phyloP scores from a whole-genome alignment of 495 filamentous ascomycete species.

The Barbatosphaeria neglecta region DNA sequence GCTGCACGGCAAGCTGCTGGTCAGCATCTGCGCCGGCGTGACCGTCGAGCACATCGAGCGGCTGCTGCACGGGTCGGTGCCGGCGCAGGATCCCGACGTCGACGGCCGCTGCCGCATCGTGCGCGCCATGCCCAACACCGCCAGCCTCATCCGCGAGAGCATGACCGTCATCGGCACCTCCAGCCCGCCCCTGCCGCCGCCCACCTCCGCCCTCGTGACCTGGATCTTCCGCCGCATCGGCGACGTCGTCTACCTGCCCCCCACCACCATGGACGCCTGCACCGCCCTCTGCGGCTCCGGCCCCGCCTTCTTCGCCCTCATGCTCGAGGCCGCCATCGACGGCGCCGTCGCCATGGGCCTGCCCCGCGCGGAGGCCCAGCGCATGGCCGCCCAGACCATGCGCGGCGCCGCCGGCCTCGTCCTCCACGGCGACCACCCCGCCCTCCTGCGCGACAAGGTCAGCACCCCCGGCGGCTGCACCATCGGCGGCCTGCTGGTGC shows the following conservation, averaged over 20 bases:
- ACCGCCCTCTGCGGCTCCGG: slow-evolving; percentile 70
- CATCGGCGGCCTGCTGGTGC: slow-evolving; percentile 60
- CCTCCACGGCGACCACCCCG: slow-evolving; percentile 63
- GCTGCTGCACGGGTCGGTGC: slow-evolving; percentile 39
- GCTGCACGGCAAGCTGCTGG: slow-evolving; percentile 64
- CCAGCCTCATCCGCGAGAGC: slow-evolving; percentile 54
- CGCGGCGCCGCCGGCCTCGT: slow-evolving; percentile 63
- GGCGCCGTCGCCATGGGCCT: slow-evolving; percentile 74
- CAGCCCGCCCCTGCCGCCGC: slow-evolving; percentile 40
- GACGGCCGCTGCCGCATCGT: slow-evolving; percentile 47
- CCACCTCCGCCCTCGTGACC: slow-evolving; percentile 44
- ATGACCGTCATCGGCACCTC: slow-evolving; percentile 70
- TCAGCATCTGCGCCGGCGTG: slow-evolving; percentile 79
- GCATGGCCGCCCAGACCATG: slow-evolving; percentile 73
- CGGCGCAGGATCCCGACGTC: slow-evolving; percentile 20
- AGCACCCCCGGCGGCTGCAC: slow-evolving; percentile 73
- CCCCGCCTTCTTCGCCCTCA: slow-evolving; percentile 67
- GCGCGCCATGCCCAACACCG: slow-evolving; percentile 72
- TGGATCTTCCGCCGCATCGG: slow-evolving; percentile 73
- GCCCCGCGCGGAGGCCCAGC: slow-evolving; percentile 61
- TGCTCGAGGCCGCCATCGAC: slow-evolving; percentile 66
- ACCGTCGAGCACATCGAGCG: slow-evolving; percentile 49
- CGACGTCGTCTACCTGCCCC: slow-evolving; percentile 50
- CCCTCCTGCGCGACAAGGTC: slow-evolving; percentile 65
- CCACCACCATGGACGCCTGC: slow-evolving; percentile 57